Percentiles rank a stretch among this genome's conserved stretches.
These are phyloP conservation scores for Cryptococcus jaspeensis DNA, from an alignment of 1,284 basidiomycete species.

Conservation along the genomic window DNA sequence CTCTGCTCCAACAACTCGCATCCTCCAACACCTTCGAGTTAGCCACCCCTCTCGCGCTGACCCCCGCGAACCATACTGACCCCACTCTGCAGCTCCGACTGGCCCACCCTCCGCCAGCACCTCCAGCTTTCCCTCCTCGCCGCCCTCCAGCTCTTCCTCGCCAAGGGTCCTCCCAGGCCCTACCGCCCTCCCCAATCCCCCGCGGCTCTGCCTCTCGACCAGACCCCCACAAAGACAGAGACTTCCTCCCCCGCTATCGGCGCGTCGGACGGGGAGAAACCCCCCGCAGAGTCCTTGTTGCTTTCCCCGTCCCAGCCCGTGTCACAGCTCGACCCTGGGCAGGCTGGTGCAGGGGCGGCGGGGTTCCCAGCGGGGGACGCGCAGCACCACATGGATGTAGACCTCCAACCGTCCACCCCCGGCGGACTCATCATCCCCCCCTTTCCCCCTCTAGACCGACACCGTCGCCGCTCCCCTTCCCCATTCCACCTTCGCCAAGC, in stretches of 20 bases:
- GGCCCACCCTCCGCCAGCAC: constrained; percentile 64
- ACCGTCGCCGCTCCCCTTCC: constrained; percentile 39
- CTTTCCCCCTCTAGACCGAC: constrained; percentile 63
- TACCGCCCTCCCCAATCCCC: constrained; percentile 17
- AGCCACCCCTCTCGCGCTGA: constrained; percentile 10
- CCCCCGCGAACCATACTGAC: constrained; percentile 6
- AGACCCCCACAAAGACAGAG: constrained; percentile 1
- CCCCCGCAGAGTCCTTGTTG: constrained; percentile 29
- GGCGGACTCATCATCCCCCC: constrained; percentile 76
- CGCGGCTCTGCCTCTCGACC: constrained; percentile 8
- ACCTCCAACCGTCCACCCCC: constrained; percentile 42
- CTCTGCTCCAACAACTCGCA: constrained; percentile 65
- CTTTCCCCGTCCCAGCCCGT: constrained; percentile 45
- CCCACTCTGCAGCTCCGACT: constrained; percentile 62
- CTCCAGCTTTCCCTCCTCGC: constrained; percentile 22
- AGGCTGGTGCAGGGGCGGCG: background rate
- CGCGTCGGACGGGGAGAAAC: constrained; percentile 55
- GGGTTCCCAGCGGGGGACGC: no score
- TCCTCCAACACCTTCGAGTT: constrained; percentile 69
- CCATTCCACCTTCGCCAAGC: background rate
- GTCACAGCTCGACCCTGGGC: constrained; percentile 22
- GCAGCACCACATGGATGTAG: constrained; percentile 18
- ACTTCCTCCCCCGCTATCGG: background rate
- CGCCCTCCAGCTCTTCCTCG: constrained; percentile 24
- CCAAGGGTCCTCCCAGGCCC: constrained; percentile 16